Percentiles rank a stretch among this genome's conserved stretches.
Evolutionary conservation across 768 basidiomycete genomes (phyloP).

Genomic region (Mycena vitilis): DNA sequence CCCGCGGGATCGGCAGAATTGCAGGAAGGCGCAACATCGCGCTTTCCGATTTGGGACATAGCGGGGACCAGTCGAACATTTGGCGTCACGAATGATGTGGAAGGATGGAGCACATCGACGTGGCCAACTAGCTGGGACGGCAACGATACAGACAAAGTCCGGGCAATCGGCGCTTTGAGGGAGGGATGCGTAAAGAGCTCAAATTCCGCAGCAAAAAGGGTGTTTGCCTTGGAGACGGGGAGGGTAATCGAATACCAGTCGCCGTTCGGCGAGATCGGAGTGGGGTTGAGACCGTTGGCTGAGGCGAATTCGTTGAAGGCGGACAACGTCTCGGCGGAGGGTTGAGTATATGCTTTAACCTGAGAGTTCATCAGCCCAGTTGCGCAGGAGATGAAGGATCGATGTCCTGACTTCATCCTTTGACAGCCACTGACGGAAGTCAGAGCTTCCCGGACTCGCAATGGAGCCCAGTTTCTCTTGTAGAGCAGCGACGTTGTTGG

Average conservation of each 20-base stretch:
- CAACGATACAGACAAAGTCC: constrained; percentile 16
- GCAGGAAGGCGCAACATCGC: neutral
- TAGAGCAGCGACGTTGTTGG: too few species aligned
- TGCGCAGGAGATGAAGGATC: neutral
- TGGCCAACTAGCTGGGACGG: constrained; percentile 18
- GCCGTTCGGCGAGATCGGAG: constrained; percentile 14
- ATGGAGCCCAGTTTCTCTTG: neutral
- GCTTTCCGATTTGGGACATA: neutral
- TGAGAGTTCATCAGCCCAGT: neutral
- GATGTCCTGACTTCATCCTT: constrained; percentile 2
- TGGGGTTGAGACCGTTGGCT: constrained; percentile 13
- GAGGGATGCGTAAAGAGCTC: constrained; percentile 6
- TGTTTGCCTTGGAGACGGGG: constrained; percentile 19
- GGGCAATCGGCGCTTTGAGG: neutral
- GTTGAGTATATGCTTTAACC: constrained; percentile 16
- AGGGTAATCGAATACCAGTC: constrained; percentile 23
- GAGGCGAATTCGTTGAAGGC: constrained; percentile 19
- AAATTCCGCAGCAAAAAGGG: constrained; percentile 20
- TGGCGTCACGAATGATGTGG: neutral
- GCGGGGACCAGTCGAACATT: neutral
- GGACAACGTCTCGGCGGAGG: constrained; percentile 7
- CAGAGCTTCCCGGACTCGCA: constrained; percentile 8
- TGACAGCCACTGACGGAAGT: constrained; percentile 22
- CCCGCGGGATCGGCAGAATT: neutral
- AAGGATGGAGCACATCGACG: constrained; percentile 20